These are phyloP conservation scores for Hypoxylon sp. DNA, from an alignment of 2,329 filamentous ascomycete species.

Conservation along the genomic window DNA sequence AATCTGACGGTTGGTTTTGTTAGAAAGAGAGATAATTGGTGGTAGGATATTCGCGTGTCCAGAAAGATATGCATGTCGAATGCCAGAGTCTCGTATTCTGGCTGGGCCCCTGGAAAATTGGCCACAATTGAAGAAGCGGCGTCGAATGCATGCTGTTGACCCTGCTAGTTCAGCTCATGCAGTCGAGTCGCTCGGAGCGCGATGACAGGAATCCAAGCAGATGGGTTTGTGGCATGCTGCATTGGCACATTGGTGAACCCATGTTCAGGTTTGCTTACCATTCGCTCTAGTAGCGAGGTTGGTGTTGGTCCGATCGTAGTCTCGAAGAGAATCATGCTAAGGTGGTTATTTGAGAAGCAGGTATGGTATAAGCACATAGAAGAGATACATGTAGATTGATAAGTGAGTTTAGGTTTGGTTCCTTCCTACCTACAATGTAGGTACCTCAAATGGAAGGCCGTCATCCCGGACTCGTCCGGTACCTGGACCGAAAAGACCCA, in stretches of 20 bases:
- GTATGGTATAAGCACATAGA: background rate
- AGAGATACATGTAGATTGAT: no score
- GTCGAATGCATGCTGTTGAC: slow-evolving; percentile 8
- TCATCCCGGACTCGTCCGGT: no score
- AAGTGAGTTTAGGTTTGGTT: no score
- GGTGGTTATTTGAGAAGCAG: background rate
- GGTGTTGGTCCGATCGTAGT: background rate
- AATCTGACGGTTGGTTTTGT: slow-evolving; percentile 4
- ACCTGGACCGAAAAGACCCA: background rate
- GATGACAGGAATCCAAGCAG: slow-evolving; percentile 26
- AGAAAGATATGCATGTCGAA: slow-evolving; percentile 28
- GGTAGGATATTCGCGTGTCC: slow-evolving; percentile 17
- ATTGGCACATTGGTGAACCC: slow-evolving; percentile 24
- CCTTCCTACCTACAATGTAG: no score
- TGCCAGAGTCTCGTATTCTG: slow-evolving; percentile 39
- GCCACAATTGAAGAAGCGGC: slow-evolving; percentile 12
- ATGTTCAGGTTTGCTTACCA: slow-evolving; percentile 11
- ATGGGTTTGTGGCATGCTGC: slow-evolving; percentile 27
- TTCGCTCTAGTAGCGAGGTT: background rate
- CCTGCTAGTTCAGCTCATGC: slow-evolving; percentile 29
- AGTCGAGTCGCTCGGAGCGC: slow-evolving; percentile 11
- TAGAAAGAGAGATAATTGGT: background rate
- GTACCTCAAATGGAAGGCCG: no score
- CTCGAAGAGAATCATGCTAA: background rate
- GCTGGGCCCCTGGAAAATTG: background rate